Evolutionary conservation across 1,139 yeast species (phyloP).

Genomic region (Nakaseomyces bracarensis): DNA sequence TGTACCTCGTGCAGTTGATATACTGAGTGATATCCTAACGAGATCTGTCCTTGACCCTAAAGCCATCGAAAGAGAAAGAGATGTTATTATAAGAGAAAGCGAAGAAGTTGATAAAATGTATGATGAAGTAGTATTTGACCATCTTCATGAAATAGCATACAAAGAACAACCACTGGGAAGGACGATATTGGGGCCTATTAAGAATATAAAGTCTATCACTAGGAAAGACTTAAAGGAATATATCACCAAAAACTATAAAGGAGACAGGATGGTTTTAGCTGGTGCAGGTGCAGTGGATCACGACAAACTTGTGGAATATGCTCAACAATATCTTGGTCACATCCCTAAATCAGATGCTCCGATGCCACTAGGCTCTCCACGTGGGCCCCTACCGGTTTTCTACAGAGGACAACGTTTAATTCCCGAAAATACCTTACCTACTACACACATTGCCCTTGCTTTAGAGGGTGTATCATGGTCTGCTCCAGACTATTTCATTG

Average conservation of each 20-base stretch:
- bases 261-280: slow-evolving; percentile 94
- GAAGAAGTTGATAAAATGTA: slow-evolving; percentile 98
- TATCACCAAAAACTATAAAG: slow-evolving; percentile 80
- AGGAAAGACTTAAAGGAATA: slow-evolving; percentile 70
- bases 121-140: slow-evolving; percentile 97
- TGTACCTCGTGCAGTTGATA: slow-evolving; percentile 78
- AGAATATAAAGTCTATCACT: slow-evolving; percentile 72
- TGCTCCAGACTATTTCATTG: slow-evolving; percentile 90
- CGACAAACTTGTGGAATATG: slow-evolving; percentile 67
- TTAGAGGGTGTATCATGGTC: slow-evolving; percentile 99
- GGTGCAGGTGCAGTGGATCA: slow-evolving; percentile 95
- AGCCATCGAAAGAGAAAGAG: slow-evolving; percentile 93
- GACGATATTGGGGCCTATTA: slow-evolving; percentile 94
- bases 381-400: slow-evolving; percentile 72
- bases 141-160: slow-evolving; percentile 86
- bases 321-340: slow-evolving; percentile 68
- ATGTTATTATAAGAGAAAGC: slow-evolving; percentile 89
- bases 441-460: slow-evolving; percentile 86
- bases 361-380: slow-evolving; percentile 64
- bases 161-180: slow-evolving; percentile 90
- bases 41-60: slow-evolving; percentile 69
- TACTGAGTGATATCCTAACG: slow-evolving; percentile 81
- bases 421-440: slow-evolving; percentile 75
- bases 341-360: slow-evolving; percentile 50
- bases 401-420: slow-evolving; percentile 80